Evolutionary conservation across 371 early-diverging fungal species (phyloP), one percentile per base, ranked within the genome.

Genomic region (Zychaea mexicana): DNA sequence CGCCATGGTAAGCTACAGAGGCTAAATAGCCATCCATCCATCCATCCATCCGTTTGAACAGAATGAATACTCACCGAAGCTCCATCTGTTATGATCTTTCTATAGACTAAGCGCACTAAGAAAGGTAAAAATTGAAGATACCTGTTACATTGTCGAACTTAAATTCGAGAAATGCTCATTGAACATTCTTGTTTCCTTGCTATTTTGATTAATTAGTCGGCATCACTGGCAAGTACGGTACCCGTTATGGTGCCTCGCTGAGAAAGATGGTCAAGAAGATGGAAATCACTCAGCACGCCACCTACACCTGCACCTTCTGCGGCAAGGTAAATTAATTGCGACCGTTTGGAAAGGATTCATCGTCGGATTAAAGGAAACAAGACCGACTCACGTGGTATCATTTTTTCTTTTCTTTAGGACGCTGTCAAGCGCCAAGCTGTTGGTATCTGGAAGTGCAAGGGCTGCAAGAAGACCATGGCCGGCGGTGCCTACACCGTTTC

Each of bases 201-300:
- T 32, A 28, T 58, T 42, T 12, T 13, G 15, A 42, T 42, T 7
- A 28, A 45, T 26, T 58, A 58, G 98, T 99, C 79, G 99, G 99
- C 88, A 94, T 99, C 83, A 90, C 92, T 85, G 99, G 99, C 79
- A 99, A 99, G 88, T 99, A 99, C 92, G 99, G 99, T 85, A 94
- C 96, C 81, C 97, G 99, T 89, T 99, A 99, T 89, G 99, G 99
- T 92, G 96, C 99, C 69, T 99, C 99, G 68, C 92, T 99, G 74
- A 92, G 99, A 89, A 99, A 99, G 92, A 94, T 94, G 89, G 93
- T 99, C 70, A 99, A 99, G 95, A 97, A 97, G 89, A 96, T 98
- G 90, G 99, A 98, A 91, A 96, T 98, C 85, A 95, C 98, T 77
- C 99, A 99, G 89, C 99, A 99, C 88, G 89, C 93, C 78, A 98